Base-by-base conservation (phyloP, 208 protist genomes). In the Porcisia hertigi region DNA sequence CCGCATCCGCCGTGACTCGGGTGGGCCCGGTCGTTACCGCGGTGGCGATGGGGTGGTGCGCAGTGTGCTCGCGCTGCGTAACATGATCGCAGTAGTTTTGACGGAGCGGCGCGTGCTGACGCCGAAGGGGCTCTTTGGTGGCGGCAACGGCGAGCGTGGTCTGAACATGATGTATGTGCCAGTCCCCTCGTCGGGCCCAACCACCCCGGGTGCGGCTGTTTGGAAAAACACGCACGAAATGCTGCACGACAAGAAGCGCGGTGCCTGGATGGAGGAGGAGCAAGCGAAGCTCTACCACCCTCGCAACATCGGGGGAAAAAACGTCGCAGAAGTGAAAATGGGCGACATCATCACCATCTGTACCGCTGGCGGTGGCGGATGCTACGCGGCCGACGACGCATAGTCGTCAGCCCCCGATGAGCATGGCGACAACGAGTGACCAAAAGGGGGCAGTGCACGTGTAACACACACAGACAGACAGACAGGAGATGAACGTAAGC, bases 21-120 rank as follows among this genome's bases (percentile, higher is more conserved):
- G 98, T 45, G 98, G 98, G 16, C 36, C 52, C 0, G 97, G 97
- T 7, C 54, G 83, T 55, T 86, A 87, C 71, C 79, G 76, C 67
- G 97, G 97, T 43, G 98, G 98, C 58, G 89, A 99, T 83, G 98
- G 98, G 69, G 92, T 98, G 1, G 72, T 95, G 23, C 91, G 98
- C 62, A 97, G 97, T 59, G 73, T 99, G 53, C 62, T 98, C 64
- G 94, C 97, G 41, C 75, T 98, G 6, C 70, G 85, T 25, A 75
- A 84, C 54, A 90, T 94, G 81, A 86, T 79, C 30, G 94, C 94
- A 0, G 88, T 92, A 20, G 86, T 99, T n/a, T 80, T 99, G 39
- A 96, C 94, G 23, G 98, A 99, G 79, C 86, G 97, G 18, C 88
- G 98, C 58, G 84, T 92, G 45, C 73, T 97, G 43, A 83, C 86